Evolutionary conservation across 2,329 filamentous ascomycete genomes (phyloP), one percentile per base, ranked within the genome.

Genomic region (Raffaelea ambrosiae): DNA sequence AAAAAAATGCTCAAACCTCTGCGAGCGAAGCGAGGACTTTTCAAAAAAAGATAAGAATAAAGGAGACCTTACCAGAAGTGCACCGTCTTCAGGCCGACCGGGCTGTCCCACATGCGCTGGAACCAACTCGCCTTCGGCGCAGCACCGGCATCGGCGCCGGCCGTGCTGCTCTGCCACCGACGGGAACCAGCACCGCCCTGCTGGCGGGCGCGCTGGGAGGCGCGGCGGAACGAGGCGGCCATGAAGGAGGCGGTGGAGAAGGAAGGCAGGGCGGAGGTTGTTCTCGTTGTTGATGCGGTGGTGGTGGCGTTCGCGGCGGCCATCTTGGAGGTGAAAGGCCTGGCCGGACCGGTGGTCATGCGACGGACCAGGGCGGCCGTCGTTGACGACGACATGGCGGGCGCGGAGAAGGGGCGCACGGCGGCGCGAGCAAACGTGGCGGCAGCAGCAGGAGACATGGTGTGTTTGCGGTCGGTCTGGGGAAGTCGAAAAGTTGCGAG

Each of bases 41-140:
- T 16, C 21, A 31, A 33, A 22, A 18, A 20, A 8, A 48, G 31
- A 13, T 31, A 51, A 16, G n/a, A 39, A n/a, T 11, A 22, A 16
- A 42, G 5, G 42, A 3, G 3, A 22, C 62, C 75, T 55, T 73
- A 91, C 91, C 93, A 98, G 73, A 98, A 98, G 70, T 98, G 93
- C 60, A 98, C 93, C 53, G 93, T 98, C 83, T 89, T 89, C 58
- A 90, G 58, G 45, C 87, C 87, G 55, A 90, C 68, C 53, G 86
- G 85, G 66, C 84, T 88, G 66, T 88, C 81, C 84, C 84, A 89
- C 75, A 94, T 79, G 68, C 82, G 82, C 73, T 84, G 81, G 66
- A 93, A 82, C 74, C 75, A 83, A 61, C 71, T 70, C 53, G 65
- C 58, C 56, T 69, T 59, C 50, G 67, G 64, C 51, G 65, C 63